Base-by-base conservation (phyloP, 352 stramenopile genomes). In the Globisporangium okanoganense region DNA sequence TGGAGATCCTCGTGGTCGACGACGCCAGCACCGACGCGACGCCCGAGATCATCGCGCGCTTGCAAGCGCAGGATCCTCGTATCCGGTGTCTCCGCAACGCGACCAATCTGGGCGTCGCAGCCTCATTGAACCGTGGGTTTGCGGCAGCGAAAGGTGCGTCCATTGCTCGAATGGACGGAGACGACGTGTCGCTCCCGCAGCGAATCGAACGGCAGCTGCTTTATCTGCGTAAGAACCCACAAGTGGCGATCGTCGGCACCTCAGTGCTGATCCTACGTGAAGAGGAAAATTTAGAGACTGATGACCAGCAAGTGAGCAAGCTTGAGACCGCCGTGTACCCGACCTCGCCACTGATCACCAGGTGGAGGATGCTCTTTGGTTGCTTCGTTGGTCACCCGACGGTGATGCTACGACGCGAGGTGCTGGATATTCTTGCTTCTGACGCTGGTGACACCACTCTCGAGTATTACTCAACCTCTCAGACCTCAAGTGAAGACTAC, bases 111-210 rank as follows among this genome's bases (percentile, higher is more conserved):
- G 86, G 88, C 13, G 64, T 96, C 18, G 85, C 84, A 25, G 56
- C 60, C 24, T 83, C 85, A 36, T 70, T 96, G 54, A 96, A 96
- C 62, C 64, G 71, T 29, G 87, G 86, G 0, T 67, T 96, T 41
- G 63, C 67, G 18, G 25, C 74, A 20, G 84, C 82, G 14, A 63
- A 58, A 27, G 70, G 76, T 35, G 65, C 72, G 8, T 74, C 91
- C 56, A 58, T 96, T 13, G 84, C 85, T 3, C 75, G 88, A 49
- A 96, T 96, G 88, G 88, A 96, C 50, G 82, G 78, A 48, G 88
- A 96, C 70, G 88, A 96, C 57, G 48, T 96, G 33, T 74, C 71
- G 20, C 60, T 87, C 12, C 69, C 78, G 25, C 59, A 77, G 5
- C 73, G 88, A 7, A 72, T 97, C 12, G 57, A 76, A 33, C 58